Conservation (phyloP, 192 early-diverging fungal species). For the Backusella psychrophila region DNA sequence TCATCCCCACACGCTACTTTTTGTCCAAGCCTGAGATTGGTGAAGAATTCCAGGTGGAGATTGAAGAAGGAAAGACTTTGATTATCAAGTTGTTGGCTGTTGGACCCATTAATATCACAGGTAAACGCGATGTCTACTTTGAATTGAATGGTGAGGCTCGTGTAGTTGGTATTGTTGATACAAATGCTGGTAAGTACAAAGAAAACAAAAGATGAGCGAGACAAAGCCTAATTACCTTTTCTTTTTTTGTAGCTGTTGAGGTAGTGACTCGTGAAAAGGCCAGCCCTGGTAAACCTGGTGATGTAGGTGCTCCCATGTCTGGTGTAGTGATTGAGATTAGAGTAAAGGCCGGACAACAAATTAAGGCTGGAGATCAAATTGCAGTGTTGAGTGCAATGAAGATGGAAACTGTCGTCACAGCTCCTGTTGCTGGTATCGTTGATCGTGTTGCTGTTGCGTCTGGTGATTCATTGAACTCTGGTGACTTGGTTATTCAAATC, state of each 20-base stretch:
- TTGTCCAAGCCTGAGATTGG: constrained; percentile 80
- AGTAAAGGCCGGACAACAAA: constrained; percentile 71
- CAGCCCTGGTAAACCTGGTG: constrained; percentile 67
- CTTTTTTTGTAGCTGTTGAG: constrained; percentile 43
- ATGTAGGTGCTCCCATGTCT: constrained; percentile 92
- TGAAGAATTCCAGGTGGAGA: constrained; percentile 84
- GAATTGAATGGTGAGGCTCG: constrained; percentile 92
- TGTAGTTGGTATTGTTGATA: constrained; percentile 70
- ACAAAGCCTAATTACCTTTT: background rate
- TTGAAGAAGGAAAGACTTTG: constrained; percentile 84
- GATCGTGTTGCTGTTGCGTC: constrained; percentile 65
- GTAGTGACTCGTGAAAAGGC: constrained; percentile 69
- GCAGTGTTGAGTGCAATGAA: constrained; percentile 95
- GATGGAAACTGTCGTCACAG: constrained; percentile 92
- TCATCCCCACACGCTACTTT: constrained; percentile 89
- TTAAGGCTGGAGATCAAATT: constrained; percentile 90
- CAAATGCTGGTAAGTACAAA: constrained; percentile 36
- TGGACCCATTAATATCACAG: constrained; percentile 75
- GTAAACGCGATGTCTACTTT: constrained; percentile 91
- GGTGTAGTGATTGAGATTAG: constrained; percentile 91
- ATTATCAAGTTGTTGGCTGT: constrained; percentile 89
- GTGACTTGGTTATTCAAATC: constrained; percentile 78
- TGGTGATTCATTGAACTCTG: constrained; percentile 75
- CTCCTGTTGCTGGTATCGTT: constrained; percentile 71
- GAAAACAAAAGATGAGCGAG: background rate